Percentiles rank a stretch among this genome's conserved stretches.
These are phyloP conservation scores for Phalaenopsis equestris DNA, from an alignment of 106 monocot species.

Conservation along the genomic window DNA sequence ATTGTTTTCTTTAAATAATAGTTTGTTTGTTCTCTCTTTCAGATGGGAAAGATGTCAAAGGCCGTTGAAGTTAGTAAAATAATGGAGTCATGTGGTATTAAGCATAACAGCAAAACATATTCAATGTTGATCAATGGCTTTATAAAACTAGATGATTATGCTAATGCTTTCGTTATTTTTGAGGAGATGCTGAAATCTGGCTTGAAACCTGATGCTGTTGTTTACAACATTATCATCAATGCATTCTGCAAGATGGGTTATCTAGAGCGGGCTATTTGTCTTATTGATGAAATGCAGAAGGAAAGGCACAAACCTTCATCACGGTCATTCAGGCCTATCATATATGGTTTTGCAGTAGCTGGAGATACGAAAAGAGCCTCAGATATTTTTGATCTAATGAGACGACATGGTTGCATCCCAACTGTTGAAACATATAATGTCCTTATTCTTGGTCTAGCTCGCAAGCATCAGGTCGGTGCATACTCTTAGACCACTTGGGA, in stretches of 20 bases:
- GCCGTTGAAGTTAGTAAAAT: constrained; percentile 61
- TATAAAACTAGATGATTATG: constrained; percentile 76
- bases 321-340: constrained; percentile 85
- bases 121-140: constrained; percentile 98
- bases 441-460: constrained; percentile 74
- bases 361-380: constrained; percentile 75
- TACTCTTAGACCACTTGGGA: background rate
- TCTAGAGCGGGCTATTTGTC: constrained; percentile 62
- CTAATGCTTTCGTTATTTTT: constrained; percentile 88
- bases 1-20: background rate
- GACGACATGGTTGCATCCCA: constrained; percentile 70
- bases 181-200: constrained; percentile 79
- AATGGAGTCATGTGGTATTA: constrained; percentile 77
- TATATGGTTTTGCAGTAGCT: constrained; percentile 65
- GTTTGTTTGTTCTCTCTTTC: constrained; percentile 12
- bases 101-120: constrained; percentile 88
- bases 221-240: constrained; percentile 86
- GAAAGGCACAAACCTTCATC: constrained; percentile 66
- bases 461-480: constrained; percentile 59
- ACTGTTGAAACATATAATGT: constrained; percentile 90
- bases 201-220: constrained; percentile 67
- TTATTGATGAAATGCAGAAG: constrained; percentile 81
- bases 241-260: constrained; percentile 97
- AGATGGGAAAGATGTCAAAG: constrained; percentile 82
- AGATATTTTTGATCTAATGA: constrained; percentile 81